Evolutionary conservation across 768 basidiomycete species (phyloP).

Genomic region (Scleroderma citrinum): DNA sequence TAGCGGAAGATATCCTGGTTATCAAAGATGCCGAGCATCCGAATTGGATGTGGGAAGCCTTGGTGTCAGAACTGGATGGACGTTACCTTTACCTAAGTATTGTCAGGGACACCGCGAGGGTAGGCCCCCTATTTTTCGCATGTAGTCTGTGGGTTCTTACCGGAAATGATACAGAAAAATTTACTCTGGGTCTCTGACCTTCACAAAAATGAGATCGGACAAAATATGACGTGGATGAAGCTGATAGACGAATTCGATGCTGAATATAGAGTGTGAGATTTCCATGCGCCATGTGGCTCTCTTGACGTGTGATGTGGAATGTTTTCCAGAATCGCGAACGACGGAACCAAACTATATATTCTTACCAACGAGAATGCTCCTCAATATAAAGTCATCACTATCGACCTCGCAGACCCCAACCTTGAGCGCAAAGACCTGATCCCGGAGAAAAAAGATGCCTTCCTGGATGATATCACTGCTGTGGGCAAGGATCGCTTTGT

Average conservation of each 20-base stretch:
- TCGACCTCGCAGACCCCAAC: slow-evolving; percentile 50
- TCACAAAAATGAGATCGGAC: slow-evolving; percentile 50
- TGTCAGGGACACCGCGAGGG: slow-evolving; percentile 57
- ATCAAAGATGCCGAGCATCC: slow-evolving; percentile 59
- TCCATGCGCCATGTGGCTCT: slow-evolving; percentile 1
- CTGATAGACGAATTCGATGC: slow-evolving; percentile 64
- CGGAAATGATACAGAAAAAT: slow-evolving; percentile 49
- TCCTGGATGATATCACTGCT: slow-evolving; percentile 43
- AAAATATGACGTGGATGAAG: slow-evolving; percentile 68
- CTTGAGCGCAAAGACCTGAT: slow-evolving; percentile 54
- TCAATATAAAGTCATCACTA: slow-evolving; percentile 56
- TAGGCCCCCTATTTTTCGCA: slow-evolving; percentile 24
- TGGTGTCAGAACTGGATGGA: slow-evolving; percentile 55
- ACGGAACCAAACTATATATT: slow-evolving; percentile 57
- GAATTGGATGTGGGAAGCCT: slow-evolving; percentile 56
- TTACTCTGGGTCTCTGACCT: slow-evolving; percentile 70
- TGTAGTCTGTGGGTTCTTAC: not conserved
- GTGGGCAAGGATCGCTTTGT: slow-evolving; percentile 54
- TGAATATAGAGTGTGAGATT: slow-evolving; percentile 55
- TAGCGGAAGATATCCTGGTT: slow-evolving; percentile 66
- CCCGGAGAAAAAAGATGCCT: slow-evolving; percentile 60
- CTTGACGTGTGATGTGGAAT: not conserved
- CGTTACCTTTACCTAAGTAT: slow-evolving; percentile 55
- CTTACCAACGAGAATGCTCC: slow-evolving; percentile 63
- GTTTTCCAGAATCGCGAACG: slow-evolving; percentile 51